Conservation (phyloP, 768 basidiomycete species). For the Hypsizygus marmoreus region DNA sequence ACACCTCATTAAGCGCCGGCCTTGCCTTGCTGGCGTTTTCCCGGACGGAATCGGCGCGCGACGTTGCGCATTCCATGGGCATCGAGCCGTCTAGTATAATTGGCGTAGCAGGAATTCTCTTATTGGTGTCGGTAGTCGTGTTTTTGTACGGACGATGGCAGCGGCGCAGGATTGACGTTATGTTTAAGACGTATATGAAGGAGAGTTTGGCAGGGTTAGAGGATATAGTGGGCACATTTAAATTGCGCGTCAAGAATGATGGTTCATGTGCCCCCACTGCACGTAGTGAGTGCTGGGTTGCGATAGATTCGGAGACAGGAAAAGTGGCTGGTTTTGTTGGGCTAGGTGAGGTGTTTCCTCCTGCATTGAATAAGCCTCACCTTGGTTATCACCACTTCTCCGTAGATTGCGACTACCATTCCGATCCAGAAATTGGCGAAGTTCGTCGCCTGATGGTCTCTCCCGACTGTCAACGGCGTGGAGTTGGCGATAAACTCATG, state of each 20-base stretch:
- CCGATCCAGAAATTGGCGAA: slow-evolving; percentile 11
- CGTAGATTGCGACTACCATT: background rate
- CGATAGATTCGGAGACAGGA: slow-evolving; percentile 10
- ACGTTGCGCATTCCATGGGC: too few relatives aligned
- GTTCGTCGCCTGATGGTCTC: slow-evolving; percentile 15
- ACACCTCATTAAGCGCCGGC: background rate
- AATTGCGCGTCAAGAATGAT: slow-evolving; percentile 2
- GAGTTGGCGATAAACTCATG: slow-evolving; percentile 16
- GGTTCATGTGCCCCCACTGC: slow-evolving; percentile 8
- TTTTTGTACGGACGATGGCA: too few relatives aligned
- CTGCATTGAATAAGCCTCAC: background rate
- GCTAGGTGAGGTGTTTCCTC: slow-evolving; percentile 11
- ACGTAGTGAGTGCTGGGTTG: slow-evolving; percentile 17
- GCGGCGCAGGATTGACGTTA: too few relatives aligned
- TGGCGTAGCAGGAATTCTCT: too few relatives aligned
- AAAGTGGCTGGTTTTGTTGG: slow-evolving; percentile 18
- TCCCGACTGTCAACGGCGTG: slow-evolving; percentile 10
- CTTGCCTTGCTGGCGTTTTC: too few relatives aligned
- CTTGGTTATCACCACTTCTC: background rate
- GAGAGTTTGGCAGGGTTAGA: slow-evolving; percentile 7
- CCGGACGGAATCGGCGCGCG: too few relatives aligned
- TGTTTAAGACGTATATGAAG: too few relatives aligned
- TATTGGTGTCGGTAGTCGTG: too few relatives aligned
- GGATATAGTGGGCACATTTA: slow-evolving; percentile 9
- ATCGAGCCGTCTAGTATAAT: too few relatives aligned